These are phyloP conservation scores for Russula foetens DNA, from an alignment of 768 basidiomycete genomes.

Conservation along the genomic window DNA sequence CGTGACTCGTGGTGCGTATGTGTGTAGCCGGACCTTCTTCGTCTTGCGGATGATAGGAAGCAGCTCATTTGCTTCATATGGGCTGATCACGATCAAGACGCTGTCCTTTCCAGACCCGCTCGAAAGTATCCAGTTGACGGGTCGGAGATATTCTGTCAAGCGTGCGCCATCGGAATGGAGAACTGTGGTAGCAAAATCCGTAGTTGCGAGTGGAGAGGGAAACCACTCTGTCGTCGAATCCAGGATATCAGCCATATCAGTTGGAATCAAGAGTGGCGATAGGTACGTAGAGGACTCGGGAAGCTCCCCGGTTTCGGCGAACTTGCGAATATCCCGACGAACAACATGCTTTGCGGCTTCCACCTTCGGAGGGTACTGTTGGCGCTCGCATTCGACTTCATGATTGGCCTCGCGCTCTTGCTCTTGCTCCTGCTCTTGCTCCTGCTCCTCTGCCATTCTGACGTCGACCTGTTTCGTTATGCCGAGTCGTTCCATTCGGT, in stretches of 20 bases:
- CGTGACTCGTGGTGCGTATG: no score
- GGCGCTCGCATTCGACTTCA: slow-evolving; percentile 6
- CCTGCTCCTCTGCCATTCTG: not conserved
- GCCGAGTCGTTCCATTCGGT: not conserved
- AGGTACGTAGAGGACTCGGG: not conserved
- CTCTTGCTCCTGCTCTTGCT: no score
- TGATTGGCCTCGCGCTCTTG: slow-evolving; percentile 3
- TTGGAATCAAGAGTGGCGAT: not conserved
- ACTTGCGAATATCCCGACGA: not conserved
- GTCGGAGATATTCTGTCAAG: not conserved
- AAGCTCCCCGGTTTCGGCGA: not conserved
- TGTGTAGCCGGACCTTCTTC: no score
- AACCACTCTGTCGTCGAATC: not conserved
- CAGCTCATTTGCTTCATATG: no score
- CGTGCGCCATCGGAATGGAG: not conserved
- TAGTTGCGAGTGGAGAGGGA: not conserved
- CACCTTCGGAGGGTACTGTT: not conserved
- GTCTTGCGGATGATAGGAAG: slow-evolving; percentile 9
- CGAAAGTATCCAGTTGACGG: slow-evolving; percentile 11
- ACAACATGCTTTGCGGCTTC: not conserved
- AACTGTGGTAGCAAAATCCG: not conserved
- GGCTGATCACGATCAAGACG: slow-evolving; percentile 3
- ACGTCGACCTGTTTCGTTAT: not conserved
- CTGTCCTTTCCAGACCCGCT: slow-evolving; percentile 4
- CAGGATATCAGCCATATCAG: not conserved